Base-by-base conservation (phyloP, 1,284 basidiomycete species). In the Pterulicium gracile region DNA sequence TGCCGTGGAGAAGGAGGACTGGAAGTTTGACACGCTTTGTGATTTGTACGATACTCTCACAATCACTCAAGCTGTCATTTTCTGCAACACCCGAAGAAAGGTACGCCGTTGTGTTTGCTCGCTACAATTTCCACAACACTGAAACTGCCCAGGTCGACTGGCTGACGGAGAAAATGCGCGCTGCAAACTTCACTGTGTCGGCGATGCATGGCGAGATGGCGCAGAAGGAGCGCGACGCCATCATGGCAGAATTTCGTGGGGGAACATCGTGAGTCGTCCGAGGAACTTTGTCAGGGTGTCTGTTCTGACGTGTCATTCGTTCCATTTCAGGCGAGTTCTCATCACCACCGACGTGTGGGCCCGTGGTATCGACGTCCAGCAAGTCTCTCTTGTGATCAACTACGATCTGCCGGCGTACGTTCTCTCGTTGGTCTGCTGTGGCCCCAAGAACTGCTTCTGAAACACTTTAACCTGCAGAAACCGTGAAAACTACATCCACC, bases 171-270 rank as follows among this genome's bases (percentile, higher is more conserved):
- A 98, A 98, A 69, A 94, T 99, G 90, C 83, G 92, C 49, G 84
- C 88, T 43, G 90, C 91, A 24, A 95, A 96, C 65, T 97, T 98
- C 59, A 97, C 94, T 15, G 93, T 96, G 20, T 90, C 88, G 18
- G 87, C 86, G n/a, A 92, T 94, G 89, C 93, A 96, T 54, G 96
- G 96, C 50, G 95, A 98, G 65, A 98, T 98, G 95, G 88, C 86
- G 12, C 96, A 99, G 66, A 95, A 95, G 66, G 94, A 98, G 65
- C 83, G 95, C 53, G 96, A 99, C 55, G 88, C 92, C 24, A 98
- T 99, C 63, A 99, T 99, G 96, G 80, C 84, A 48, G 96, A 99
- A 64, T 99, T 99, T 79, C 81, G 96, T 51, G 81, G 83, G 49
- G 95, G 95, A 55, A 87, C 88, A 55, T 92, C 89, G 81, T 89